Evolutionary conservation across 2,329 filamentous ascomycete species (phyloP).

Genomic region (Cercospora sp.): DNA sequence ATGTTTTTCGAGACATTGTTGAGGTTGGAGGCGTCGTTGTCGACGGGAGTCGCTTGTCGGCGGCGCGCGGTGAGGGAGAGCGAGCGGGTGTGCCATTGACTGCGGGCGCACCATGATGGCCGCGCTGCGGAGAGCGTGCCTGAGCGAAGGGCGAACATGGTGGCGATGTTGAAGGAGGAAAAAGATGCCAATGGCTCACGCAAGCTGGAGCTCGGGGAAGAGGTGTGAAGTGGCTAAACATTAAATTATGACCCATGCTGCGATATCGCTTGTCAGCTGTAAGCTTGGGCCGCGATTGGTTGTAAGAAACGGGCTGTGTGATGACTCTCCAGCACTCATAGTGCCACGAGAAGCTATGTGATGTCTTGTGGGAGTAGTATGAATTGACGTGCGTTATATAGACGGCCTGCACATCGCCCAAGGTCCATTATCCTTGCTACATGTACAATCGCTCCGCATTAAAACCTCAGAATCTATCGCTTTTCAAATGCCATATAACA

Average conservation of each 20-base stretch:
- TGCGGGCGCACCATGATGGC: conserved; percentile 29
- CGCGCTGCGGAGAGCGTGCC: conserved; percentile 19
- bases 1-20: conserved; percentile 84
- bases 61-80: conserved; percentile 22
- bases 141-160: conserved; percentile 24
- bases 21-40: conserved; percentile 48
- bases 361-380: background rate
- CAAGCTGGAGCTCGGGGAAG: background rate
- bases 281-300: background rate
- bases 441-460: background rate
- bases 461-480: background rate
- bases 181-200: background rate
- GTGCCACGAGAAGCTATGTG: background rate
- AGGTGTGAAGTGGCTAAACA: conserved; percentile 3
- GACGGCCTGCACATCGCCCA: background rate
- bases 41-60: conserved; percentile 27
- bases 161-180: background rate
- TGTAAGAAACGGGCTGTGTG: background rate
- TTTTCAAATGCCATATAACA: background rate
- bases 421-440: background rate
- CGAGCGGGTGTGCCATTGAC: conserved; percentile 24
- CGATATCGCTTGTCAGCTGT: conserved; percentile 3
- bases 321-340: background rate
- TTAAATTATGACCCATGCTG: conserved; percentile 2
- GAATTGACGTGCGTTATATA: background rate